Base-by-base conservation (phyloP, 176 grass and related monocot species). In the Avena atlantica region DNA sequence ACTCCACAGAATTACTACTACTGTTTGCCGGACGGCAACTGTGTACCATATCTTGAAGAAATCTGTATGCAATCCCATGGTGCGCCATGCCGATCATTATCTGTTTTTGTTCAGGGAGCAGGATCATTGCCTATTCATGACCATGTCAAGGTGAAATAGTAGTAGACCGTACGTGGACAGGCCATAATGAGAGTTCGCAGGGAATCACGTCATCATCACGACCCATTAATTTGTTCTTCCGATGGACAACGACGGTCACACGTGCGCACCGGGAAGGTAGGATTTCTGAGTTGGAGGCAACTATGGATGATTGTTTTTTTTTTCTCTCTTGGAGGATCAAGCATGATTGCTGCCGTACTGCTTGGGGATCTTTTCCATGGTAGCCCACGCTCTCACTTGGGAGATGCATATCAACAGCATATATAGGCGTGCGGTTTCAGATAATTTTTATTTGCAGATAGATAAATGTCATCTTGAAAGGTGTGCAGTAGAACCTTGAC, bases 121-220 rank as follows among this genome's bases (percentile, higher is more conserved):
- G 8, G 64, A 90, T 90, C 73, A 90, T 83, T 73, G 50, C 12
- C 34, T 23, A 83, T 90, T 83, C 84, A 83, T 79, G 84, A 9
- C 73, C 44, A 31, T 45, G 19, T 14, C 51, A 82, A 49, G 59
- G 4, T 5, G 50, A 47, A 50, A 61, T 29, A 73, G 52, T 44
- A 45, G 16, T 42, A 42, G 5, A 42, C 40, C 40, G 14, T 0
- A 27, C 27, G n/a, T 20, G 2, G 13, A 17, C 47, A 50, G 6
- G 73, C 21, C 73, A 87, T 90, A 17, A 83, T 87, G 78, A 83
- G 7, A 51, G 63, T 61, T 36, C 1, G 49, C 73, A 74, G 12
- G 53, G 5, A 23, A 52, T 85, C 24, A 59, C 52, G 8, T 34
- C 75, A 68, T 77, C 83, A 50, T 76, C 17, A n/a, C 10, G 1